Evolutionary conservation across 2,329 filamentous ascomycete species (phyloP).

Genomic region (Aureobasidium subglaciale): DNA sequence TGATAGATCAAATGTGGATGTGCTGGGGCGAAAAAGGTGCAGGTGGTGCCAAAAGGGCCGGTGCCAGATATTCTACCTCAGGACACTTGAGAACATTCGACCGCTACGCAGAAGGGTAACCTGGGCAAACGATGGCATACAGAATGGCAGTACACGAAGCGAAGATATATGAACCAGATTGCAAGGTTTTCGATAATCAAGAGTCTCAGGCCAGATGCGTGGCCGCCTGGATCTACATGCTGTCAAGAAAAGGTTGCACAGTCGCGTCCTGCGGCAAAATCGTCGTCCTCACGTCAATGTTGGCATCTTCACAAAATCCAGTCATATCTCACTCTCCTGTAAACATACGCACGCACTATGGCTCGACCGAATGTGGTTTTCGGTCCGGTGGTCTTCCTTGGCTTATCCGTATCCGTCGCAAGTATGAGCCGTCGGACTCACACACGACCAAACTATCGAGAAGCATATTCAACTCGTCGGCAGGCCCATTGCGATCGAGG

Average conservation of each 20-base stretch:
- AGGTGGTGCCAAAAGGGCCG: constrained; percentile 22
- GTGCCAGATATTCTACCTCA: constrained; percentile 22
- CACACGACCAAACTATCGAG: neutral
- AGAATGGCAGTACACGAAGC: too few species aligned
- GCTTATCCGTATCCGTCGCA: neutral
- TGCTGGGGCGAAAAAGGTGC: constrained; percentile 17
- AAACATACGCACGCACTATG: neutral
- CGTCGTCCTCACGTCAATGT: too few species aligned
- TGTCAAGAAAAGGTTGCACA: neutral
- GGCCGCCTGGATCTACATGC: neutral
- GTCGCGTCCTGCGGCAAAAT: neutral
- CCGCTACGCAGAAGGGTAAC: too few species aligned
- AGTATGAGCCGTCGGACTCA: neutral
- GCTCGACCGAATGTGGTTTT: too few species aligned
- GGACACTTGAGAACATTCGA: constrained; percentile 36
- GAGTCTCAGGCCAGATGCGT: neutral
- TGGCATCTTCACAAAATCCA: neutral
- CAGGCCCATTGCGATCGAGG: neutral
- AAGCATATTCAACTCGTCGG: neutral
- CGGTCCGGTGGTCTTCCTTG: too few species aligned
- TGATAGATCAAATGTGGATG: constrained; percentile 23
- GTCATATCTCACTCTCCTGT: neutral
- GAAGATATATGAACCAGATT: too few species aligned
- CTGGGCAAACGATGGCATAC: too few species aligned
- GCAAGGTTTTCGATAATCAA: too few species aligned